Conservation (phyloP, 371 early-diverging fungal genomes). For the Apophysomyces variabilis region DNA sequence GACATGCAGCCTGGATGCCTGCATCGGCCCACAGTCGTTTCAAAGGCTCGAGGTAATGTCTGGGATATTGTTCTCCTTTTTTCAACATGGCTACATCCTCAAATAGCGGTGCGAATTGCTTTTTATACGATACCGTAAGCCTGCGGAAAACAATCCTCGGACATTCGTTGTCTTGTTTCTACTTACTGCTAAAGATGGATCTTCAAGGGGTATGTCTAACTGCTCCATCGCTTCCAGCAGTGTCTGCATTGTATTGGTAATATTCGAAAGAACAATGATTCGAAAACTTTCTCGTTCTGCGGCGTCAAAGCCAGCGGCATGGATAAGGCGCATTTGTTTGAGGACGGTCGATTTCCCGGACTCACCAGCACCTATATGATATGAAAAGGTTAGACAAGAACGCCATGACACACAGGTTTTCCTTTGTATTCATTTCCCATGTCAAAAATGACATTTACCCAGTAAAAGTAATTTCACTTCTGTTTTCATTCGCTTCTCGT, state of each 20-base stretch:
- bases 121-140: too few species aligned
- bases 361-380: slow-evolving; percentile 85
- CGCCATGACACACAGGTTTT: neutral
- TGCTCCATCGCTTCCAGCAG: slow-evolving; percentile 82
- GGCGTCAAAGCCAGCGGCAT: slow-evolving; percentile 81
- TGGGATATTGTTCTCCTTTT: slow-evolving; percentile 64
- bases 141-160: too few species aligned
- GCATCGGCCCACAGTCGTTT: slow-evolving; percentile 77
- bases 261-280: slow-evolving; percentile 84
- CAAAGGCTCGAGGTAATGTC: slow-evolving; percentile 73
- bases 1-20: slow-evolving; percentile 76
- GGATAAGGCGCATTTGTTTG: slow-evolving; percentile 95
- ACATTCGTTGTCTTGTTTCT: neutral
- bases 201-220: slow-evolving; percentile 65
- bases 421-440: neutral
- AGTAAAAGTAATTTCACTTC: slow-evolving; percentile 87
- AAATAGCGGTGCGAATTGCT: slow-evolving; percentile 36
- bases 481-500: slow-evolving; percentile 65
- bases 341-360: slow-evolving; percentile 94
- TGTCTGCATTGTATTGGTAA: slow-evolving; percentile 82
- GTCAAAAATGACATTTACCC: slow-evolving; percentile 39
- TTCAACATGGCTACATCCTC: slow-evolving; percentile 39
- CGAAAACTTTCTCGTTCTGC: slow-evolving; percentile 86
- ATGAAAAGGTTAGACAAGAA: neutral
- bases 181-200: slow-evolving; percentile 57